Percentiles rank a stretch among this genome's conserved stretches.
These are phyloP conservation scores for Neofusicoccum umdonicola DNA, from an alignment of 2,329 filamentous ascomycete genomes.

Conservation along the genomic window DNA sequence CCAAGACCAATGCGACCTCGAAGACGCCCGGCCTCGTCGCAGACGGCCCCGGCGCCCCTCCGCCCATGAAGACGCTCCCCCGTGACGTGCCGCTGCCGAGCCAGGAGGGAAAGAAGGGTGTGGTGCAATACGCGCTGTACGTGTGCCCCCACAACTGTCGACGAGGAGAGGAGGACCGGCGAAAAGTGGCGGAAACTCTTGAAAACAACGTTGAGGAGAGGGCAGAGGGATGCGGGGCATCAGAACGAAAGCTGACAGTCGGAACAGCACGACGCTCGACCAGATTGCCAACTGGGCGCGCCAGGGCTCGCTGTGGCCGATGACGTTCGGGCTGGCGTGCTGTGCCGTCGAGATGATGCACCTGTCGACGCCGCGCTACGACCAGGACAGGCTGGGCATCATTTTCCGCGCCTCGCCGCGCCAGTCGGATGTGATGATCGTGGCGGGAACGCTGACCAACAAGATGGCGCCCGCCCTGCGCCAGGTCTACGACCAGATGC, in stretches of 20 bases:
- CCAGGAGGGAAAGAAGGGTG: conserved; percentile 76
- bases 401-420: conserved; percentile 89
- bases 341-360: conserved; percentile 96
- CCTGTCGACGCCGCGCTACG: conserved; percentile 85
- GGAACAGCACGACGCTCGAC: conserved; percentile 71
- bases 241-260: background rate
- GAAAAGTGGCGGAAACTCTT: background rate
- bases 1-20: conserved; percentile 61
- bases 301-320: conserved; percentile 85
- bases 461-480: conserved; percentile 92
- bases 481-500: conserved; percentile 95
- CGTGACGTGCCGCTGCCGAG: conserved; percentile 72
- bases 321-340: conserved; percentile 88
- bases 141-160: conserved; percentile 36
- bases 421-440: conserved; percentile 93
- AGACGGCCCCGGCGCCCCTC: conserved; percentile 54
- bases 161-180: background rate
- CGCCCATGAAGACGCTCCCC: conserved; percentile 57
- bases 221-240: background rate
- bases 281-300: conserved; percentile 83
- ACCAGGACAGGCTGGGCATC: conserved; percentile 85
- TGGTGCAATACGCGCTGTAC: conserved; percentile 83
- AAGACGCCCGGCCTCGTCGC: conserved; percentile 50
- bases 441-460: conserved; percentile 88
- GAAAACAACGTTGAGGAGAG: background rate